Percentiles rank a stretch among this genome's conserved stretches.
These are phyloP conservation scores for Botrytis pseudocinerea DNA, from an alignment of 2,329 filamentous ascomycete species.

Conservation along the genomic window DNA sequence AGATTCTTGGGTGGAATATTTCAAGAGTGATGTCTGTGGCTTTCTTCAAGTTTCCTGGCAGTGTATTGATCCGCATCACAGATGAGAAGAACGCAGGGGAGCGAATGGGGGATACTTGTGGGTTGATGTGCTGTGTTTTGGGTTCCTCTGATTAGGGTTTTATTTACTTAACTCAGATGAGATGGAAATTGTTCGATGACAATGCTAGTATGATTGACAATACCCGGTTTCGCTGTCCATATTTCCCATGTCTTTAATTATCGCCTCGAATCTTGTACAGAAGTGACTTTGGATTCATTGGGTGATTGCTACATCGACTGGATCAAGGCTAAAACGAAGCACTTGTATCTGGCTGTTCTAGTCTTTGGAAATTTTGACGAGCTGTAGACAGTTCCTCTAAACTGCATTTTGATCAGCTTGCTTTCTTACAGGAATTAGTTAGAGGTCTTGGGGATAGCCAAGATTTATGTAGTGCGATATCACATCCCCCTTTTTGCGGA, in stretches of 20 bases:
- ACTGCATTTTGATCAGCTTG: accelerated
- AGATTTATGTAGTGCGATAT: not conserved
- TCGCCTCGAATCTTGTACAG: not conserved
- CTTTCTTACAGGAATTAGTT: not conserved
- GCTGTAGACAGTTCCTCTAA: not conserved
- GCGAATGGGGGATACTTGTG: not conserved
- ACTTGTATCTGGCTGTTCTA: not conserved
- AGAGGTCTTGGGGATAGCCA: not conserved
- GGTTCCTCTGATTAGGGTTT: not conserved
- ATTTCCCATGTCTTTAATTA: not conserved
- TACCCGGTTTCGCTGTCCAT: not conserved
- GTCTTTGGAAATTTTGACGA: not conserved
- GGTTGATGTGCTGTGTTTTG: not conserved
- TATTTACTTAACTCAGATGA: not conserved
- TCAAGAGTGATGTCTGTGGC: not conserved
- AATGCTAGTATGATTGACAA: not conserved
- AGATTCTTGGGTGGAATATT: not conserved
- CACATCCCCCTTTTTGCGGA: not conserved
- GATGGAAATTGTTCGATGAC: no score
- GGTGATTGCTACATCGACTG: not conserved
- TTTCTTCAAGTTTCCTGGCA: accelerated
- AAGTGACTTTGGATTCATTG: not conserved
- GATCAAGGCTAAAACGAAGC: not conserved
- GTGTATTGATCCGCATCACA: not conserved
- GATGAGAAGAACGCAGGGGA: not conserved